phyloP scores from a whole-genome alignment of 148 eudicot genomes.

The Spergularia marina region DNA sequence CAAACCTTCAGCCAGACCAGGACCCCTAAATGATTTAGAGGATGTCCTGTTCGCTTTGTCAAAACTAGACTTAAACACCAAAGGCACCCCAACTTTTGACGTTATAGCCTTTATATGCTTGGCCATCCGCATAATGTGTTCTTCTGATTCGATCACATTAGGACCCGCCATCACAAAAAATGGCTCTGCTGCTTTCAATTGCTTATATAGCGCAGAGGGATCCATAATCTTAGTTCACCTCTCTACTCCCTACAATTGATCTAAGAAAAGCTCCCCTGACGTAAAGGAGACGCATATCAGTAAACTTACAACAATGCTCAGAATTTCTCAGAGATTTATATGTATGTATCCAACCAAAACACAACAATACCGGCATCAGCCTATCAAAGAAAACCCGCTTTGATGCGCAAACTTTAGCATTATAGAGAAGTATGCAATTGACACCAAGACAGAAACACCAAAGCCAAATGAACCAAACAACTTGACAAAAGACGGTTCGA shows the following conservation, averaged over 20 bases:
- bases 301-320: neutral
- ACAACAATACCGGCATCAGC: neutral
- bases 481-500: too few relatives aligned
- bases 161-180: slow-evolving; percentile 91
- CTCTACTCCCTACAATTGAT: neutral
- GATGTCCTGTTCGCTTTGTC: slow-evolving; percentile 97
- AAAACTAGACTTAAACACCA: slow-evolving; percentile 89
- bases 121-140: slow-evolving; percentile 83
- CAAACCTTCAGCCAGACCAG: slow-evolving; percentile 78
- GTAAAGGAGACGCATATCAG: neutral
- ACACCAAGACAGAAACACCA: too few relatives aligned
- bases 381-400: neutral
- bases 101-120: slow-evolving; percentile 72
- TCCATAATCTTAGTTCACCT: slow-evolving; percentile 40
- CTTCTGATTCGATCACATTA: slow-evolving; percentile 97
- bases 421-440: too few relatives aligned
- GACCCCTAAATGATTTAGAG: slow-evolving; percentile 94
- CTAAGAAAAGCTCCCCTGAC: neutral
- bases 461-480: too few relatives aligned
- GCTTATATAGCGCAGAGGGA: slow-evolving; percentile 49
- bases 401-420: too few relatives aligned
- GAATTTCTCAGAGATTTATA: neutral
- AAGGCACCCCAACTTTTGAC: slow-evolving; percentile 64
- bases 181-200: slow-evolving; percentile 76
- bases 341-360: neutral